Conservation (phyloP, 2,329 filamentous ascomycete genomes). For the Aspergillus fijiensis region DNA sequence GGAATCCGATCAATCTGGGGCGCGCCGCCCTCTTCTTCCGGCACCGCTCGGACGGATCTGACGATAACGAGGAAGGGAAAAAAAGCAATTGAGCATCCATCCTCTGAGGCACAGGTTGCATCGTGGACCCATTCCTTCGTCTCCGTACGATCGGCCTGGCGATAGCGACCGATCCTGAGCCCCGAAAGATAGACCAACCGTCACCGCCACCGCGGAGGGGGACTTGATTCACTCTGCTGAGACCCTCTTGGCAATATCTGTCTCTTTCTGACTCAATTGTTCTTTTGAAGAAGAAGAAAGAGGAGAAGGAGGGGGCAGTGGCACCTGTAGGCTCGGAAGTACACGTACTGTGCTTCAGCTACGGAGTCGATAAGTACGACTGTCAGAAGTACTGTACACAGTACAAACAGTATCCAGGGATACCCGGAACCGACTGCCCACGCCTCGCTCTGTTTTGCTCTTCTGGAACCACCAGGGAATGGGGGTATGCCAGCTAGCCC, state of each 20-base stretch:
- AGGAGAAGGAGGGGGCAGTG: background rate
- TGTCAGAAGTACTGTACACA: too few relatives aligned
- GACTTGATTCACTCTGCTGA: background rate
- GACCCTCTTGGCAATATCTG: background rate
- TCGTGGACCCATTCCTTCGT: conserved; percentile 9
- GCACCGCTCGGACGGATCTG: conserved; percentile 4
- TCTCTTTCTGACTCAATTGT: background rate
- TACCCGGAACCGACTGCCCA: too few relatives aligned
- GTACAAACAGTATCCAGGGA: too few relatives aligned
- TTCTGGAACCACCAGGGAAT: too few relatives aligned
- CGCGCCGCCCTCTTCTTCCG: background rate
- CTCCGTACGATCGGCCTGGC: conserved; percentile 2
- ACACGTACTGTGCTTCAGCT: too few relatives aligned
- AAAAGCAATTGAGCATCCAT: conserved; percentile 9
- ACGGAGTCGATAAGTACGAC: too few relatives aligned
- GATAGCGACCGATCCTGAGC: background rate
- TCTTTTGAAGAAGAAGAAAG: too few relatives aligned
- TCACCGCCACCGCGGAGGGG: conserved; percentile 14
- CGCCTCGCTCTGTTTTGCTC: too few relatives aligned
- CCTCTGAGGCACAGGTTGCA: conserved; percentile 7
- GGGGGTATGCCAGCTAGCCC: too few relatives aligned
- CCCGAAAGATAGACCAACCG: background rate
- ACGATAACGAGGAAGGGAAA: background rate
- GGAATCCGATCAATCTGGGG: background rate
- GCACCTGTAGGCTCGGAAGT: background rate